phyloP scores from a whole-genome alignment of 176 grass and related monocot species.

The Phoenix dactylifera region DNA sequence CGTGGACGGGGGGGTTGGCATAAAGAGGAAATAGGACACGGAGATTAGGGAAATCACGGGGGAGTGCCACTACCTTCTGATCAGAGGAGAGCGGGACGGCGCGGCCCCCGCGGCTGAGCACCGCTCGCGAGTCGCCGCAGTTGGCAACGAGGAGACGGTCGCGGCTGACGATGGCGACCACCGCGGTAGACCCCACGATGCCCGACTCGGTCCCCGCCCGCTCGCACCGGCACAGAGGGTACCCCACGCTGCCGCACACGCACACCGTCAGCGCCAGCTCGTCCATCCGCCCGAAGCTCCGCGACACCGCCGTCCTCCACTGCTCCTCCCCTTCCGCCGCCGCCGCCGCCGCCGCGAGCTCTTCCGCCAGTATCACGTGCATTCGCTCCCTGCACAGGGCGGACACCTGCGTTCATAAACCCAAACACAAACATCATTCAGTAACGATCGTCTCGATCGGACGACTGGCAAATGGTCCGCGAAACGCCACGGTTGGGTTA shows the following conservation, averaged over 20 bases:
- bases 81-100: conserved; percentile 61
- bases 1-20: background rate
- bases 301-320: conserved; percentile 35
- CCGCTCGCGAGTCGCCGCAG: conserved; percentile 82
- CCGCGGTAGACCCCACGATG: conserved; percentile 86
- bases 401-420: conserved; percentile 32
- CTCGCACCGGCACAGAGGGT: conserved; percentile 42
- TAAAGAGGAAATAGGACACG: background rate
- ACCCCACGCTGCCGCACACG: conserved; percentile 46
- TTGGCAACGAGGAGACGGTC: conserved; percentile 54
- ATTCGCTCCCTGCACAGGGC: conserved; percentile 60
- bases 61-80: conserved; percentile 62
- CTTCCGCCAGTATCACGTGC: conserved; percentile 54
- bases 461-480: too few relatives aligned
- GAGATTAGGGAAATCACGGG: background rate
- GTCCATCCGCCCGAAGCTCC: conserved; percentile 59
- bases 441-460: too few relatives aligned
- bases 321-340: conserved; percentile 16
- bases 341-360: conserved; percentile 22
- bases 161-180: conserved; percentile 43
- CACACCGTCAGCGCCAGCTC: conserved; percentile 40
- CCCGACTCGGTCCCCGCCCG: conserved; percentile 19
- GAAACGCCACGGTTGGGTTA: too few relatives aligned
- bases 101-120: conserved; percentile 37
- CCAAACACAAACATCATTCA: background rate